Percentiles rank a stretch among this genome's conserved stretches.
phyloP scores from a whole-genome alignment of 805 yeast species.

The Cyberlindnera misumaiensis region DNA sequence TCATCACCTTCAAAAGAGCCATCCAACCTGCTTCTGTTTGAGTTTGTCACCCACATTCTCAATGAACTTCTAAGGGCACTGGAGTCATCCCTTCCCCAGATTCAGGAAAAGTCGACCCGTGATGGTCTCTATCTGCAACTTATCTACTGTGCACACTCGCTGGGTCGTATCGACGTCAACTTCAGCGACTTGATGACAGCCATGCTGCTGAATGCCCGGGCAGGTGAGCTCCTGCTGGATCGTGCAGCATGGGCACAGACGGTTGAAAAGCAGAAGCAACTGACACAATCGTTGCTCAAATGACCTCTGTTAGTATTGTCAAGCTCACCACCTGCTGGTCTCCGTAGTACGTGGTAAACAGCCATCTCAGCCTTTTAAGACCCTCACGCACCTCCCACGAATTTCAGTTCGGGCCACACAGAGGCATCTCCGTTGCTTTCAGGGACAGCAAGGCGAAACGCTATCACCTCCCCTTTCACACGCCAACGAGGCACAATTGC shows the following conservation, averaged over 20 bases:
- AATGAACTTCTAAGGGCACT: constrained; percentile 25
- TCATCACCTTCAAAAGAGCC: not conserved
- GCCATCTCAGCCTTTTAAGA: no score
- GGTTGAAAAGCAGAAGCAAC: constrained; percentile 35
- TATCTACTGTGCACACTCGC: constrained; percentile 82
- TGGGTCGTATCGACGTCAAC: constrained; percentile 64
- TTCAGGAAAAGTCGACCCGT: constrained; percentile 34
- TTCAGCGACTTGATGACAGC: constrained; percentile 51
- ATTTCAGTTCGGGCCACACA: no score
- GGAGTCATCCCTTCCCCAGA: constrained; percentile 25
- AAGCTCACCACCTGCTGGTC: no score
- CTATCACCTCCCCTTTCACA: not conserved
- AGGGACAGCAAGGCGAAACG: no score
- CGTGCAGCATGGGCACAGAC: constrained; percentile 37
- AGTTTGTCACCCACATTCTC: constrained; percentile 31
- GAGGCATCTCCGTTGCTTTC: no score
- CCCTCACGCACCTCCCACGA: no score
- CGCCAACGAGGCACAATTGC: not conserved
- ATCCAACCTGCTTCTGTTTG: constrained; percentile 27
- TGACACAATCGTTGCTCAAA: constrained; percentile 6
- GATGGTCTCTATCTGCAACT: constrained; percentile 76
- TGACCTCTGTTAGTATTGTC: no score
- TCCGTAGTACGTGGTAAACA: no score
- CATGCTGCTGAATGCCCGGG: constrained; percentile 26
- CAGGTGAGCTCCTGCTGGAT: constrained; percentile 9